Percentiles rank a stretch among this genome's conserved stretches.
Conservation (phyloP, 176 grass and related monocot species). For the Elaeis guineensis region DNA sequence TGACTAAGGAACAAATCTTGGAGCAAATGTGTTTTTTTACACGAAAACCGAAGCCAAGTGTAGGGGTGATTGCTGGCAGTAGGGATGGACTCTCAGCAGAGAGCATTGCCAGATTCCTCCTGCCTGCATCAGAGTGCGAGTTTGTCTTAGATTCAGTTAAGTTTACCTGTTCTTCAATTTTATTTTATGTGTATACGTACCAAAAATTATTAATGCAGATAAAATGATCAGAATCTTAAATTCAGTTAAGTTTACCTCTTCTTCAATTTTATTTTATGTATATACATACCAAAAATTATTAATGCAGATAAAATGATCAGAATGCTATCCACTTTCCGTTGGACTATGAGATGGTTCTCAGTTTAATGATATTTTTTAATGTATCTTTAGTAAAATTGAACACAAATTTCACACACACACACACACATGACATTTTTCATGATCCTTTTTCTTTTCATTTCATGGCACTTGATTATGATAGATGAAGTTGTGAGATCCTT, state of each 20-base stretch:
- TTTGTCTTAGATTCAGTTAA: constrained; percentile 90
- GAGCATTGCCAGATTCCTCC: constrained; percentile 77
- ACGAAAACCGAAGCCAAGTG: constrained; percentile 49
- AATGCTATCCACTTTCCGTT: too few species aligned
- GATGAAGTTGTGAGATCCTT: too few species aligned
- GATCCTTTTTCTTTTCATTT: too few species aligned
- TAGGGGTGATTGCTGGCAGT: constrained; percentile 62
- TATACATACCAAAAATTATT: not conserved
- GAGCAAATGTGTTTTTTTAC: constrained; percentile 90
- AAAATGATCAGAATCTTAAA: too few species aligned
- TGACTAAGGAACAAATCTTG: constrained; percentile 82
- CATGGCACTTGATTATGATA: too few species aligned
- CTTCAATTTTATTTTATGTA: not conserved
- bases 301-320: too few species aligned
- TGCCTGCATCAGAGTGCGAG: constrained; percentile 85
- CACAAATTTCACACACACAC: too few species aligned
- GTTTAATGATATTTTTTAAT: too few species aligned
- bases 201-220: too few species aligned
- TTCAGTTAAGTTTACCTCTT: constrained; percentile 54
- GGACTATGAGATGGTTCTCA: too few species aligned
- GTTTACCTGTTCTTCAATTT: constrained; percentile 5
- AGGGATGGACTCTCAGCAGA: constrained; percentile 70
- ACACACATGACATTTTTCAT: too few species aligned
- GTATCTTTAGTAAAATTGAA: too few species aligned
- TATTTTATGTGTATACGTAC: not conserved